These are phyloP conservation scores for Ceratobasidium sp. DNA, from an alignment of 1,284 basidiomycete species.

Conservation along the genomic window DNA sequence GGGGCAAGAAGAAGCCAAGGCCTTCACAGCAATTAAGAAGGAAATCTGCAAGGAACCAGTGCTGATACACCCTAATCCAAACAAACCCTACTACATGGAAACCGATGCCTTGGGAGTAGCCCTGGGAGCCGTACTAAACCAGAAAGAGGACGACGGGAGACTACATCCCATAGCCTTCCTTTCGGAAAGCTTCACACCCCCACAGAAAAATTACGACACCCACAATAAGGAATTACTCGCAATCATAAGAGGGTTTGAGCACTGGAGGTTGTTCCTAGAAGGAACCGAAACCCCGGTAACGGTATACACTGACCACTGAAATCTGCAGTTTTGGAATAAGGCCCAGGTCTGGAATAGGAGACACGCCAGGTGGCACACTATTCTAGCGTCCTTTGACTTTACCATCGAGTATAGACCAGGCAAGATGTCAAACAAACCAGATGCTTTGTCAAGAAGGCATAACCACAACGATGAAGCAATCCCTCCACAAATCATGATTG, in stretches of 20 bases:
- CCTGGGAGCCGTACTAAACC: constrained; percentile 1
- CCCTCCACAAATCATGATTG: too few relatives aligned
- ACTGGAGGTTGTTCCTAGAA: constrained; percentile 53
- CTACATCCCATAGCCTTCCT: constrained; percentile 22
- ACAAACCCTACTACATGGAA: not conserved
- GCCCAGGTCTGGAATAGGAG: constrained; percentile 40
- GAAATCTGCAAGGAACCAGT: constrained; percentile 38
- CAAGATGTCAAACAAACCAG: constrained; percentile 49
- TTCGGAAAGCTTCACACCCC: constrained; percentile 33
- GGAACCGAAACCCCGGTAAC: constrained; percentile 30
- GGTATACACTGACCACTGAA: constrained; percentile 1
- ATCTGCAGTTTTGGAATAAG: constrained; percentile 1
- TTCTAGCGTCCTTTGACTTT: too few relatives aligned
- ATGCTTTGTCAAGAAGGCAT: constrained; percentile 55
- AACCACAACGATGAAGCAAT: too few relatives aligned
- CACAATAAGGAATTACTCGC: constrained; percentile 42
- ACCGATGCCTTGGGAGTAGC: constrained; percentile 25
- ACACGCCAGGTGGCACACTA: constrained; percentile 52
- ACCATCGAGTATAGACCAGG: constrained; percentile 52
- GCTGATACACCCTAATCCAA: constrained; percentile 20
- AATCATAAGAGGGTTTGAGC: constrained; percentile 22
- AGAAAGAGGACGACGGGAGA: constrained; percentile 5
- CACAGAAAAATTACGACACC: constrained; percentile 56
- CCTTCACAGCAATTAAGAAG: constrained; percentile 54
- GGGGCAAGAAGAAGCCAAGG: constrained; percentile 42